Evolutionary conservation across 148 eudicot species (phyloP).

Genomic region (Arctostaphylos glauca): DNA sequence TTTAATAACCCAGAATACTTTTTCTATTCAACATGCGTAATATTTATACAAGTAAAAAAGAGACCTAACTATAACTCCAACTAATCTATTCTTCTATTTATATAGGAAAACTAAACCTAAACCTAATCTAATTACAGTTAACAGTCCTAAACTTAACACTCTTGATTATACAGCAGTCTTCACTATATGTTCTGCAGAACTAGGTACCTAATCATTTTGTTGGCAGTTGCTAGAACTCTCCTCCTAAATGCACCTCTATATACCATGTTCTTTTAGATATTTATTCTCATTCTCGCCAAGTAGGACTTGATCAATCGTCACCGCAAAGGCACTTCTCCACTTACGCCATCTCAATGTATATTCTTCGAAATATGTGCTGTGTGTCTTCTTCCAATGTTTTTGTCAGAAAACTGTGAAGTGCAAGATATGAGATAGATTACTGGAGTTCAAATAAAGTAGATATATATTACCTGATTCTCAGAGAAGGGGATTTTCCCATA

Average conservation of each 20-base stretch:
- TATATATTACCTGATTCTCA: not conserved
- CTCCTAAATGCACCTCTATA: not conserved
- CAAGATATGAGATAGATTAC: not conserved
- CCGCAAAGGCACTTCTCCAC: not conserved
- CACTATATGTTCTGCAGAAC: not conserved
- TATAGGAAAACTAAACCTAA: no score
- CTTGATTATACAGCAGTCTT: not conserved
- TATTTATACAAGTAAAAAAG: no score
- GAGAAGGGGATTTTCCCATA: not conserved
- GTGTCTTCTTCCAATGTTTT: not conserved
- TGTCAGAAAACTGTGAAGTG: not conserved
- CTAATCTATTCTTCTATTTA: no score
- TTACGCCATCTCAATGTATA: not conserved
- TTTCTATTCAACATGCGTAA: no score
- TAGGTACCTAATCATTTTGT: not conserved
- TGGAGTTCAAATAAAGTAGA: not conserved
- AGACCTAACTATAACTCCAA: no score
- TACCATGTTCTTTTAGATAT: not conserved
- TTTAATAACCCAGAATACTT: no score
- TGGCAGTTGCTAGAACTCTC: not conserved
- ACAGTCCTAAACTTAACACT: not conserved
- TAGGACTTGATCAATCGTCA: not conserved
- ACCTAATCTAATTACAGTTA: no score
- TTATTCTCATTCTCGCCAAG: not conserved
- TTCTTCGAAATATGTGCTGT: not conserved